These are phyloP conservation scores for Mycena maculata DNA, from an alignment of 768 basidiomycete species.

Conservation along the genomic window DNA sequence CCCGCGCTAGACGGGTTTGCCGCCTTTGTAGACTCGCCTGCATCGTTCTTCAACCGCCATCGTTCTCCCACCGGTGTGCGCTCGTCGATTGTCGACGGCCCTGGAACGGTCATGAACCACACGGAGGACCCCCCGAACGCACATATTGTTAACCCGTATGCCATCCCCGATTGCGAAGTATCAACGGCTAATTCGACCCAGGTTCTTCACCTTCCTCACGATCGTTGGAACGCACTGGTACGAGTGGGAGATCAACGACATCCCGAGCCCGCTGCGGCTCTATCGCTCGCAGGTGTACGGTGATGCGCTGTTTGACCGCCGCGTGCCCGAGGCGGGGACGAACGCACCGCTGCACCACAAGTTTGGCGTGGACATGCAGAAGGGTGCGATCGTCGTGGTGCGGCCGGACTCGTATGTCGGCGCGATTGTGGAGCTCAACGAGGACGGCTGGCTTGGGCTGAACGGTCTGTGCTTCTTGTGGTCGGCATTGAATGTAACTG, in stretches of 20 bases:
- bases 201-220: constrained; percentile 36
- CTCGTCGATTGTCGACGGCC: constrained; percentile 32
- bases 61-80: constrained; percentile 14
- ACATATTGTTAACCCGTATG: constrained; percentile 31
- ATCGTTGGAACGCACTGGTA: constrained; percentile 36
- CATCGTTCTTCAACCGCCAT: constrained; percentile 33
- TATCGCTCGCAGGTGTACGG: constrained; percentile 35
- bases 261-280: constrained; percentile 34
- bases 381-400: constrained; percentile 44
- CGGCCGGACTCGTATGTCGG: constrained; percentile 47
- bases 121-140: background rate
- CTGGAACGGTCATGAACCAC: constrained; percentile 24
- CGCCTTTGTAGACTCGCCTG: constrained; percentile 31
- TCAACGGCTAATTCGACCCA: background rate
- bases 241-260: constrained; percentile 33
- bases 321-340: constrained; percentile 30
- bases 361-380: constrained; percentile 30
- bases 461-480: constrained; percentile 13
- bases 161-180: background rate
- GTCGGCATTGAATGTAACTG: background rate
- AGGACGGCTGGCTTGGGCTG: constrained; percentile 34
- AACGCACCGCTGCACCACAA: constrained; percentile 31
- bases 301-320: constrained; percentile 31
- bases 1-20: constrained; percentile 28
- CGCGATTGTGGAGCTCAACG: constrained; percentile 41